Evolutionary conservation across 345 rosid genomes (phyloP), one percentile per base, ranked within the genome.

Genomic region (Nephelium lappaceum): DNA sequence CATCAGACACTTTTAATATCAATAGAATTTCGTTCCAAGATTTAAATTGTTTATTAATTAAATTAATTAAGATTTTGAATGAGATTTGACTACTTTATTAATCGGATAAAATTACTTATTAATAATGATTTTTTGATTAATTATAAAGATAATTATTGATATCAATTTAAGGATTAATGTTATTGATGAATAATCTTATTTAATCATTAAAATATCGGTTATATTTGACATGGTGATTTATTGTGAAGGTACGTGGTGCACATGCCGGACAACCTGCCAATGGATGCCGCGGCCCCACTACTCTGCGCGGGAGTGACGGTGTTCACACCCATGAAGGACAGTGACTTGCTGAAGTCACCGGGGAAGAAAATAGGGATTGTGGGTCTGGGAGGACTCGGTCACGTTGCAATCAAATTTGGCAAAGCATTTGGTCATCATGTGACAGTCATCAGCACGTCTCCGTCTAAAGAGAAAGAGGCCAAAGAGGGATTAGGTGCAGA

Each of bases 251-350:
- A 79, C 16, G 91, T 88, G 64, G 93, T 91, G 60, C 85, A 68
- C 11, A 75, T 87, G 55, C 93, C 95, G 2, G 88, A 90, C 57
- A 85, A 73, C 77, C 78, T 91, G 66, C 87, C 92, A 9, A 78
- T 90, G 92, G 95, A 88, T 51, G 86, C 89, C 15, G 86, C 80
- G 25, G 95, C 95, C 12, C 95, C 91, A 0, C 71, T 88, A 41
- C 78, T 90, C 45, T 89, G 93, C 3, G 92, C 92, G 0, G 93
- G 95, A 77, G 69, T 90, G 16, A 91, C 90, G 0, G 92, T 89
- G 14, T 89, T 80, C 75, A 79, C 79, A 62, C 91, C 93, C 12
- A 74, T 85, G 83, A 89, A 91, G 79, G 91, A 91, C 77, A 39
- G 38, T 58, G 63, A 79, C 24, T 62, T 89, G 74, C 6, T 87